Conservation (phyloP, 805 yeast species). For the Saccharomycopsis sp. region DNA sequence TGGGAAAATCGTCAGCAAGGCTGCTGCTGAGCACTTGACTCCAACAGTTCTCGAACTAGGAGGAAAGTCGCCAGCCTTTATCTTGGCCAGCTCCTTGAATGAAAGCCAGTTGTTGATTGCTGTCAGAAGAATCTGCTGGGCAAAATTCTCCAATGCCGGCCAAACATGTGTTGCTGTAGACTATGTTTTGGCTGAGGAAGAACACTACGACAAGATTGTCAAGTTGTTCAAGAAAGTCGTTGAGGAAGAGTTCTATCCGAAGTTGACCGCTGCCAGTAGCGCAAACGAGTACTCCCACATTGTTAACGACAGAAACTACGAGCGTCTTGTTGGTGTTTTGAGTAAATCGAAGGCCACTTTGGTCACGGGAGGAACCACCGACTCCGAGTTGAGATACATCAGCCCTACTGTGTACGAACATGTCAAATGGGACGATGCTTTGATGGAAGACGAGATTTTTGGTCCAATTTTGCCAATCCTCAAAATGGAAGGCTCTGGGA, state of each 20-base stretch:
- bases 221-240: constrained; percentile 34
- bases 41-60: constrained; percentile 83
- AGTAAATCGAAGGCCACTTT: constrained; percentile 45
- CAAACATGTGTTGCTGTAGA: constrained; percentile 92
- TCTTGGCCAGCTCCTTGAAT: constrained; percentile 40
- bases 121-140: constrained; percentile 68
- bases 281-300: constrained; percentile 50
- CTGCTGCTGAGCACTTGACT: constrained; percentile 80
- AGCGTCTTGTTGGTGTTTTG: constrained; percentile 40
- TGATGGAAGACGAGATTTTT: constrained; percentile 74
- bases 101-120: constrained; percentile 26
- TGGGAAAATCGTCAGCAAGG: constrained; percentile 68
- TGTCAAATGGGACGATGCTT: constrained; percentile 57
- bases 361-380: constrained; percentile 39
- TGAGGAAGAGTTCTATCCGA: constrained; percentile 40
- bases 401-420: constrained; percentile 69
- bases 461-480: constrained; percentile 82
- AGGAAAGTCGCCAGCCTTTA: constrained; percentile 83
- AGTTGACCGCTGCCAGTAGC: constrained; percentile 27
- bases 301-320: constrained; percentile 47
- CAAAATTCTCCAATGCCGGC: constrained; percentile 73
- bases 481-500: constrained; percentile 26
- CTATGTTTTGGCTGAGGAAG: constrained; percentile 62
- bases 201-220: constrained; percentile 47
- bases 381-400: constrained; percentile 38